Conservation (phyloP, 129 eudicot genomes). For the Flaveria sonorensis region DNA sequence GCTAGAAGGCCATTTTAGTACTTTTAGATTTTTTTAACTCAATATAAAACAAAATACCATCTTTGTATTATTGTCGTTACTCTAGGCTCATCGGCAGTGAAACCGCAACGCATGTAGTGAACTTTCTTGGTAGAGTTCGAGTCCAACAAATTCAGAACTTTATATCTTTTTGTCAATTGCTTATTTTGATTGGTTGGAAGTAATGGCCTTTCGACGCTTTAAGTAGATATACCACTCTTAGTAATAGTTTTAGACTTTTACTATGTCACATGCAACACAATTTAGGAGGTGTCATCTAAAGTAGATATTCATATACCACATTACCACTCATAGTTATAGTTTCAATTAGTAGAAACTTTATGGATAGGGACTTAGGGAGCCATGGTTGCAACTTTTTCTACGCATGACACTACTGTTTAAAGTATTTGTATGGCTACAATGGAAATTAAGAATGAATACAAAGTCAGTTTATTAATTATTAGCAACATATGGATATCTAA, state of each 20-base stretch:
- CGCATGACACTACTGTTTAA: background rate
- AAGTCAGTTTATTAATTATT: background rate
- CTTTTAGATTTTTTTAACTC: background rate
- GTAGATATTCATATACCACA: background rate
- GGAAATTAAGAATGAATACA: background rate
- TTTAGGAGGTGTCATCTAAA: slow-evolving; percentile 11
- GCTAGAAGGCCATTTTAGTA: background rate
- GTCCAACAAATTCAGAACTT: background rate
- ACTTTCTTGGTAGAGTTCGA: slow-evolving; percentile 14
- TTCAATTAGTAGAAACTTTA: background rate
- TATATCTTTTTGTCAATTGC: slow-evolving; percentile 2
- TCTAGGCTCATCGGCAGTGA: background rate
- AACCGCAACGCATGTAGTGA: background rate
- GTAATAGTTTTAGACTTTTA: background rate
- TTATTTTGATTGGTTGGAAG: slow-evolving; percentile 16
- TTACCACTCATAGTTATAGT: slow-evolving; percentile 1
- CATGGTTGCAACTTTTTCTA: background rate
- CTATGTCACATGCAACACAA: background rate
- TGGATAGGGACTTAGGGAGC: background rate
- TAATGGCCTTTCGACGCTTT: background rate
- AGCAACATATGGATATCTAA: background rate
- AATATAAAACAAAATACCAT: background rate
- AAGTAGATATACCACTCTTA: slow-evolving; percentile 12
- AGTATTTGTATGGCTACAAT: background rate
- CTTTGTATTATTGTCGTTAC: background rate